Base-by-base conservation (phyloP, 2,329 filamentous ascomycete species). In the Phialophora chinensis region DNA sequence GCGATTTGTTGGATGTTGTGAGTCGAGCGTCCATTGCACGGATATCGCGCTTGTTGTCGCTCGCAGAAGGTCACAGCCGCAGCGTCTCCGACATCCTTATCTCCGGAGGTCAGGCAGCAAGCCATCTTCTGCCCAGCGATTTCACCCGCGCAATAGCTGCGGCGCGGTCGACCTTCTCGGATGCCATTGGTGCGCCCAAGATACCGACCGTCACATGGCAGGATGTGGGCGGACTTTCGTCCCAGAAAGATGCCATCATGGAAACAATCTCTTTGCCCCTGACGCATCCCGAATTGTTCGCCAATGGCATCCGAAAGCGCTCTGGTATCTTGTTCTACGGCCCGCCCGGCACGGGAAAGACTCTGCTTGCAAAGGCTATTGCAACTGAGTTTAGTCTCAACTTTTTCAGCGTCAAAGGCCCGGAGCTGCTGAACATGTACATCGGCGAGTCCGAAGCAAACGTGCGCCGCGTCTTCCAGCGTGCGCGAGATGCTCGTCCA, bases 181-280 rank as follows among this genome's bases (percentile, higher is more conserved):
- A 98, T 77, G 90, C 94, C 0, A 99, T 99, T 70, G 95, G 95
- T 27, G 95, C 95, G 4, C 95, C 95, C 2, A 98, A 98, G 84
- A 98, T 98, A 69, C 95, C 94, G 6, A 97, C 97, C 69, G 95
- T 99, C 6, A 90, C 90, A 25, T 99, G 94, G 94, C 90, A 94
- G 72, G 94, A 99, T 77, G 94, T 99, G 23, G 94, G 94, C 77
- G 94, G 95, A 58, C 84, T 98, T 35, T 89, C 90, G 33, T 93
- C 97, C 73, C 93, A 98, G 77, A 98, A 98, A 81, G 93, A 97
- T 72, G 93, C 94, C n/a, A 90, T 98, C 61, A 91, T 92, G 77
- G 95, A 98, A 78, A 98, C 95, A 0, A 98, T 98, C 62, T 94
- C 97, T 77, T 84, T 98, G 42, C 95, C 94, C 0, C 86, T 98